phyloP scores from a whole-genome alignment of 352 stramenopile species.

The Chloridella minuta region DNA sequence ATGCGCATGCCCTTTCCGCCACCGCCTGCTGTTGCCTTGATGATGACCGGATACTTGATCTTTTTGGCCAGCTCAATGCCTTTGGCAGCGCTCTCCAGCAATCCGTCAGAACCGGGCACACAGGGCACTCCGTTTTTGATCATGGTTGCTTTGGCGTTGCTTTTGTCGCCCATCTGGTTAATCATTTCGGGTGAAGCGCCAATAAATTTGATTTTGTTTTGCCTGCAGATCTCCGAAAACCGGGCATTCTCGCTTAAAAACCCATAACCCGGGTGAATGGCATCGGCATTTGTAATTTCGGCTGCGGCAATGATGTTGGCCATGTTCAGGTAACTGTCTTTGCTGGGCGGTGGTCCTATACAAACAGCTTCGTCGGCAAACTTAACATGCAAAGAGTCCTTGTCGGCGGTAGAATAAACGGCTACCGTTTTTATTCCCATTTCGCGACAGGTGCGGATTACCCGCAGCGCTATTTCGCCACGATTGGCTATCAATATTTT shows the following conservation, averaged over 20 bases:
- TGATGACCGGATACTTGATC: constrained; percentile 83
- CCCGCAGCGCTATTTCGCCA: constrained; percentile 61
- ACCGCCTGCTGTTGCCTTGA: constrained; percentile 74
- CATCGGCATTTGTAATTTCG: constrained; percentile 43
- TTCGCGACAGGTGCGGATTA: constrained; percentile 49
- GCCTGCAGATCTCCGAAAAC: constrained; percentile 39
- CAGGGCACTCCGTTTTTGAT: background rate
- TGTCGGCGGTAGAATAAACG: constrained; percentile 56
- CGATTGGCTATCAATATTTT: constrained; percentile 59
- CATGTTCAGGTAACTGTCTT: constrained; percentile 54
- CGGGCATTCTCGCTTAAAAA: constrained; percentile 67
- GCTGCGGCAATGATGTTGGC: constrained; percentile 48
- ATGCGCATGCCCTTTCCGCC: constrained; percentile 79
- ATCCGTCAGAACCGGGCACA: background rate
- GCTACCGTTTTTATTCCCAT: constrained; percentile 57
- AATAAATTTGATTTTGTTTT: constrained; percentile 43
- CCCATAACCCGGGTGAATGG: constrained; percentile 64
- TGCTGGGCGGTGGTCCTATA: constrained; percentile 32
- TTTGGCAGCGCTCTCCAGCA: background rate
- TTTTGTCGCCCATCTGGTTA: constrained; percentile 63
- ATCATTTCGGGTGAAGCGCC: constrained; percentile 46
- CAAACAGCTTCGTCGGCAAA: background rate
- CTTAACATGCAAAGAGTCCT: constrained; percentile 32
- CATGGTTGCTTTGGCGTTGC: constrained; percentile 38
- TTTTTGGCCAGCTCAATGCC: background rate